A percentile compares a stretch with the other conserved stretches of the same genome.
These are phyloP conservation scores for Bonnemaisonia californica DNA, from an alignment of 31 red algal species.

Conservation along the genomic window DNA sequence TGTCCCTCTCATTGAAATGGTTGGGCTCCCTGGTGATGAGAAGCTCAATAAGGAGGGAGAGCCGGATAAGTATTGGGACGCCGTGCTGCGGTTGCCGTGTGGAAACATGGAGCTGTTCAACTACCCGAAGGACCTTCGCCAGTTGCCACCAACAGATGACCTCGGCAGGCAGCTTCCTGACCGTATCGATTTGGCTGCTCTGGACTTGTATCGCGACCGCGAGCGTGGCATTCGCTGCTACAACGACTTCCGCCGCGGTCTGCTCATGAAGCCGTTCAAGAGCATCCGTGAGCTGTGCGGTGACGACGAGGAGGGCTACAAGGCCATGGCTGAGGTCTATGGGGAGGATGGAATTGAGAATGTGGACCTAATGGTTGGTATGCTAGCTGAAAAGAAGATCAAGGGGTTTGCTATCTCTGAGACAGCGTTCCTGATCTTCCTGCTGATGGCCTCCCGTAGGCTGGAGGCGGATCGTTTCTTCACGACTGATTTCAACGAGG, in stretches of 20 bases:
- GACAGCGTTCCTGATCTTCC: conserved; percentile 50
- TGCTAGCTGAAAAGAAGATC: conserved; percentile 48
- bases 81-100: conserved; percentile 22
- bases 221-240: conserved; percentile 36
- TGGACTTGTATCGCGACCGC: conserved; percentile 54
- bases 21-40: conserved; percentile 34
- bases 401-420: conserved; percentile 36
- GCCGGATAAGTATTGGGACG: conserved; percentile 12
- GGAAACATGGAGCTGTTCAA: conserved; percentile 44
- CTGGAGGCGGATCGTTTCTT: conserved; percentile 38
- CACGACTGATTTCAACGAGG: conserved; percentile 42
- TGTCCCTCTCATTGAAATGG: conserved; percentile 6
- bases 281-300: conserved; percentile 6
- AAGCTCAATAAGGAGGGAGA: background rate
- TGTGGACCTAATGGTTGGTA: conserved; percentile 33
- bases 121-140: conserved; percentile 28
- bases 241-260: conserved; percentile 49
- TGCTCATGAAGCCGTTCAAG: conserved; percentile 23
- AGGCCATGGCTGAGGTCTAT: conserved; percentile 23
- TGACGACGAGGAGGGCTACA: background rate
- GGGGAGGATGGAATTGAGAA: conserved; percentile 42
- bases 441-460: conserved; percentile 36
- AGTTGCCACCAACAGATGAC: conserved; percentile 24
- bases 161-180: background rate
- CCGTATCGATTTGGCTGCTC: conserved; percentile 32